A percentile compares a stretch with the other conserved stretches of the same genome.
Conservation (phyloP, 306 rosid species). For the Rosa multiflora region DNA sequence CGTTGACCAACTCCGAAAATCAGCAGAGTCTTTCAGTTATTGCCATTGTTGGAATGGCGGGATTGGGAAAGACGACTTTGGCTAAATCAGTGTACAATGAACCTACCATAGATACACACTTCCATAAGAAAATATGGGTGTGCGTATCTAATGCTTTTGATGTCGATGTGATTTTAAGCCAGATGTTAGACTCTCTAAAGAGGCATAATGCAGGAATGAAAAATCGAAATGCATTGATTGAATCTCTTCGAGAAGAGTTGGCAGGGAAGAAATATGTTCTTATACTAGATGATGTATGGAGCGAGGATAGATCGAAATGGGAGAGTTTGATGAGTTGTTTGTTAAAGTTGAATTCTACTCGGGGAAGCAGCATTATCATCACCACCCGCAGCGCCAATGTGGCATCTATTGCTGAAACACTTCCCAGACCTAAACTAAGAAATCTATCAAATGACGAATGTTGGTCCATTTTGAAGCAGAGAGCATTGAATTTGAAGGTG, state of each 20-base stretch:
- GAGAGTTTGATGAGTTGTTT: not conserved
- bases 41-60: conserved; percentile 20
- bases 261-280: conserved; percentile 20
- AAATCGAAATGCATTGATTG: not conserved
- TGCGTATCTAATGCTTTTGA: conserved; percentile 18
- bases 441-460: not conserved
- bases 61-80: conserved; percentile 26
- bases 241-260: not conserved
- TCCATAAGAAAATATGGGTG: conserved; percentile 16
- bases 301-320: not conserved
- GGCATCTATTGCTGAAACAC: not conserved
- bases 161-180: not conserved
- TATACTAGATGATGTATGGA: conserved; percentile 29
- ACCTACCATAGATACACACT: not conserved
- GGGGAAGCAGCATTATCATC: conserved; percentile 8
- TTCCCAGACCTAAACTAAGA: not conserved
- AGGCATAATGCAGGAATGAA: not conserved
- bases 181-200: not conserved
- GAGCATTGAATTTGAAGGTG: no score
- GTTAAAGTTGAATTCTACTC: not conserved
- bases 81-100: conserved; percentile 10
- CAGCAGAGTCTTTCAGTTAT: not conserved
- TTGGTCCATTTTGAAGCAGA: not conserved
- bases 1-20: not conserved
- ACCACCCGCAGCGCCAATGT: conserved; percentile 13